Evolutionary conservation across 2,329 filamentous ascomycete species (phyloP).

Genomic region (Sphaerulina musiva): DNA sequence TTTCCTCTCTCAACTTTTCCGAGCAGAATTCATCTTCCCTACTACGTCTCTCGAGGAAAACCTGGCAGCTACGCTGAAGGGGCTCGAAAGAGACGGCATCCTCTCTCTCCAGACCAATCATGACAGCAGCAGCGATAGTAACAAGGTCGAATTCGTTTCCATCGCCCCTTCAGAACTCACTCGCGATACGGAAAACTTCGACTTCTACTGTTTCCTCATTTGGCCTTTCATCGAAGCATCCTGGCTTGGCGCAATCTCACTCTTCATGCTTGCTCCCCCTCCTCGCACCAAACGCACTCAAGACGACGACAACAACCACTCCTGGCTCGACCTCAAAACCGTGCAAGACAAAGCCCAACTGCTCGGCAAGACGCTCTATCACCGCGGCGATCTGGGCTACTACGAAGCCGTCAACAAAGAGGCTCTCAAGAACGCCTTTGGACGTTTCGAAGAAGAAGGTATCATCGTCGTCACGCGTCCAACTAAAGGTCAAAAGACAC

Average conservation of each 20-base stretch:
- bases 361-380: constrained; percentile 93
- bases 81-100: constrained; percentile 71
- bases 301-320: constrained; percentile 41
- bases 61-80: constrained; percentile 68
- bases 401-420: constrained; percentile 99
- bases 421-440: constrained; percentile 87
- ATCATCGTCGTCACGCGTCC: constrained; percentile 69
- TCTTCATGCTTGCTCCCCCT: constrained; percentile 80
- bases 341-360: constrained; percentile 63
- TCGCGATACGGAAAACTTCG: constrained; percentile 84
- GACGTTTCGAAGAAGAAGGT: constrained; percentile 81
- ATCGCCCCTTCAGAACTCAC: constrained; percentile 69
- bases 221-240: constrained; percentile 96
- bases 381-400: constrained; percentile 93
- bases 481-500: constrained; percentile 47
- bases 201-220: constrained; percentile 97
- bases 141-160: constrained; percentile 58
- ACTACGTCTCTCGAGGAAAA: constrained; percentile 77
- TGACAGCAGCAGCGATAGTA: constrained; percentile 25
- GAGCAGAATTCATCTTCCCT: constrained; percentile 94
- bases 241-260: constrained; percentile 83
- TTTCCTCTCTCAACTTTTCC: constrained; percentile 88
- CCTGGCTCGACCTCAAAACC: constrained; percentile 56
- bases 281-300: constrained; percentile 31
- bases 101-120: constrained; percentile 59